Conservation (phyloP, 2,329 filamentous ascomycete species). For the Fusarium hostae region DNA sequence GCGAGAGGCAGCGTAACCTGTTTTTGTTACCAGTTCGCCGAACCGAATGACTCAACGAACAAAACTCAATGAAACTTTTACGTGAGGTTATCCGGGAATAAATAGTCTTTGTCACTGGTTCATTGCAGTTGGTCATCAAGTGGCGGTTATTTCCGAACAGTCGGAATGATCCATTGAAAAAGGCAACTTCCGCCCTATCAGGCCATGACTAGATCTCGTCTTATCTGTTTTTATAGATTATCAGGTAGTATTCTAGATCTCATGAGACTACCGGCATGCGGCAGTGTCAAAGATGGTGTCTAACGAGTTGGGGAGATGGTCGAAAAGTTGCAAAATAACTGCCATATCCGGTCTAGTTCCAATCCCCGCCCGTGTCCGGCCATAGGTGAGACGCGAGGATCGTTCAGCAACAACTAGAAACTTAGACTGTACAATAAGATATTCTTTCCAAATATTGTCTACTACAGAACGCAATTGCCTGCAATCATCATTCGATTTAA, state of each 20-base stretch:
- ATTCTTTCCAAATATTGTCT: not conserved
- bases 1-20: not conserved
- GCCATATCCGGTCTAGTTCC: slow-evolving; percentile 45
- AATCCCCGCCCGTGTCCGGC: slow-evolving; percentile 30
- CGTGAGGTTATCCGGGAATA: not conserved
- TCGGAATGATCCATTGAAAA: not conserved
- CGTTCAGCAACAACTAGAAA: slow-evolving; percentile 6
- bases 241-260: slow-evolving; percentile 12
- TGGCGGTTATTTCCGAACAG: not conserved
- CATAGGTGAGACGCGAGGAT: slow-evolving; percentile 16
- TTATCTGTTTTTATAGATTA: not conserved
- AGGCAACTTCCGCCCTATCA: not conserved
- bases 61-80: not conserved
- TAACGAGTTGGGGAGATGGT: not conserved
- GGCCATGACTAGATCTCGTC: not conserved
- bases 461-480: slow-evolving; percentile 4
- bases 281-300: slow-evolving; percentile 23
- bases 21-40: not conserved
- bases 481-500: slow-evolving; percentile 22
- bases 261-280: slow-evolving; percentile 18
- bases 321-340: slow-evolving; percentile 46
- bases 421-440: slow-evolving; percentile 15
- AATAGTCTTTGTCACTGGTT: not conserved
- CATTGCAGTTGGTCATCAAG: not conserved
- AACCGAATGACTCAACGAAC: not conserved